Evolutionary conservation across 2,329 filamentous ascomycete genomes (phyloP).

Genomic region (Fusarium duplospermum): DNA sequence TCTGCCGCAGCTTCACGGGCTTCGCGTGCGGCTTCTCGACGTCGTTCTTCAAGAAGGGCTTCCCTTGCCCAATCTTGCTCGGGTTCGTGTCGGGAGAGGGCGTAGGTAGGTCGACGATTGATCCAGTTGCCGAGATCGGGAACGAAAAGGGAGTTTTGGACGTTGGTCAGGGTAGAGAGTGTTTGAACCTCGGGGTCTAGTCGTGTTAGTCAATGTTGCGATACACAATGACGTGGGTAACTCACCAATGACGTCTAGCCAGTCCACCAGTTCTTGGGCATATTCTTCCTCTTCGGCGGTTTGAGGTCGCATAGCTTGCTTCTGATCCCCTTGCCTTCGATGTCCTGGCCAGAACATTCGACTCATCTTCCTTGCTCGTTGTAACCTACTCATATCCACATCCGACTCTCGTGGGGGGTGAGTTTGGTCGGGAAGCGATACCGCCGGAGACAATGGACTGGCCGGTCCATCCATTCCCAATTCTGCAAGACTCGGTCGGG

Average conservation of each 20-base stretch:
- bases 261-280: constrained; percentile 54
- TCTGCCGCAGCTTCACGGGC: constrained; percentile 3
- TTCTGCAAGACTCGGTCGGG: constrained; percentile 51
- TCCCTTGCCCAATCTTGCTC: constrained; percentile 40
- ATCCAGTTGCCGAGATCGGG: constrained; percentile 81
- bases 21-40: constrained; percentile 19
- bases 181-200: constrained; percentile 86
- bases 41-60: constrained; percentile 33
- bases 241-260: constrained; percentile 55
- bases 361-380: constrained; percentile 40
- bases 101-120: constrained; percentile 84
- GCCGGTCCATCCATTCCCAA: constrained; percentile 40
- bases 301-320: not conserved
- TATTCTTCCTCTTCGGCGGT: constrained; percentile 48
- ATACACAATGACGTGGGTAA: not conserved
- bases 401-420: not conserved
- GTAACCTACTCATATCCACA: constrained; percentile 6
- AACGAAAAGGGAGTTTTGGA: constrained; percentile 90
- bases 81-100: constrained; percentile 65
- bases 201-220: not conserved
- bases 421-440: constrained; percentile 42
- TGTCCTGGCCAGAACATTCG: constrained; percentile 44
- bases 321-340: constrained; percentile 12
- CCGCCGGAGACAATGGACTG: constrained; percentile 40
- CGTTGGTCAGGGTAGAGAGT: constrained; percentile 85